phyloP scores from a whole-genome alignment of 306 rosid genomes.

The Vachellia collinsii region DNA sequence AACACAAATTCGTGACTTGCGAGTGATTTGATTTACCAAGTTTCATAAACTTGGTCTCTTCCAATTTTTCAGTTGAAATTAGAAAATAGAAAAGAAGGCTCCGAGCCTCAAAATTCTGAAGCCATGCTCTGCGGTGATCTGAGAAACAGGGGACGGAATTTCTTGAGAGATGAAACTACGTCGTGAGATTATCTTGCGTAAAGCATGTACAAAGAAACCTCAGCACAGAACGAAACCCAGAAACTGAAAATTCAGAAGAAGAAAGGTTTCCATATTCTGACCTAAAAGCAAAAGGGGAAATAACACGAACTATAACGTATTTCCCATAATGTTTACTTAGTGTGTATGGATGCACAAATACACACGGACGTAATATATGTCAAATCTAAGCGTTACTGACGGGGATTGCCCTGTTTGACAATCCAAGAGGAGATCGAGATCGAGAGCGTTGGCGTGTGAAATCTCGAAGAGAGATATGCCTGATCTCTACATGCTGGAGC shows the following conservation, averaged over 20 bases:
- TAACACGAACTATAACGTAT: neutral
- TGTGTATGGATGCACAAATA: neutral
- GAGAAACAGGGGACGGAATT: neutral
- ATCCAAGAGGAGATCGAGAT: slow-evolving; percentile 59
- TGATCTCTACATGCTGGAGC: slow-evolving; percentile 52
- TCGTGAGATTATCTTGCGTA: slow-evolving; percentile 2
- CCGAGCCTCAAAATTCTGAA: neutral
- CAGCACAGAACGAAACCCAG: neutral
- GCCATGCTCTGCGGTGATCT: neutral
- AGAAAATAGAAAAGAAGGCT: neutral
- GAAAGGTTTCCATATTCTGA: slow-evolving; percentile 1
- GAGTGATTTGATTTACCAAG: neutral
- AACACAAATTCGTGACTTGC: neutral
- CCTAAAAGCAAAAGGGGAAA: neutral
- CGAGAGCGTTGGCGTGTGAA: slow-evolving; percentile 53
- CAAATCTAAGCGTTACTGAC: slow-evolving; percentile 44
- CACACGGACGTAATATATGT: no score
- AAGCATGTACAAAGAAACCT: slow-evolving; percentile 36
- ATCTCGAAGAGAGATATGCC: slow-evolving; percentile 48
- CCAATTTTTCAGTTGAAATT: neutral
- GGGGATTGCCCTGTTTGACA: slow-evolving; percentile 40
- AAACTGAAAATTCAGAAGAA: neutral
- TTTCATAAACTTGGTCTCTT: neutral
- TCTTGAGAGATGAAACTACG: neutral
- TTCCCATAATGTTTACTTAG: no score